These are phyloP conservation scores for Fusarium veterinarium DNA, from an alignment of 2,329 filamentous ascomycete species.

Conservation along the genomic window DNA sequence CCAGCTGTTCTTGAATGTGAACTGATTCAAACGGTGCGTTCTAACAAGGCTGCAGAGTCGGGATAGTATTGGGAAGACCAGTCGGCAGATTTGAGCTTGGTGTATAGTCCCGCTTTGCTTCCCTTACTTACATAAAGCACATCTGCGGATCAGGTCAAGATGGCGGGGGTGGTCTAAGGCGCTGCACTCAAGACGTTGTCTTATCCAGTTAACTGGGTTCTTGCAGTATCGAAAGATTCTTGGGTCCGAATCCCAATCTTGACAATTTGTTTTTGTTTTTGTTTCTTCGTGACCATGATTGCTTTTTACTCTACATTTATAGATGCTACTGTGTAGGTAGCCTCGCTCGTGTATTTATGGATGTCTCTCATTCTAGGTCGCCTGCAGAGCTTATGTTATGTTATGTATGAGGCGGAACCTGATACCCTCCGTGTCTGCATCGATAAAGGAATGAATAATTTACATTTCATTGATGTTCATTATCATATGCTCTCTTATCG, in stretches of 20 bases:
- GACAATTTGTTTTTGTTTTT: not conserved
- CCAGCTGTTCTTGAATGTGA: not conserved
- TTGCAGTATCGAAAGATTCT: slow-evolving; percentile 1
- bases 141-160: not conserved
- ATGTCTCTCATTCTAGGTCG: not conserved
- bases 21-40: not conserved
- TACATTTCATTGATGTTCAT: not conserved
- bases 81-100: accelerated
- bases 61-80: accelerated
- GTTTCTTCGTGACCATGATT: accelerated
- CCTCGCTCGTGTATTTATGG: too few relatives aligned
- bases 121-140: not conserved
- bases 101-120: accelerated
- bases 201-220: not conserved
- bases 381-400: not conserved
- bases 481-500: not conserved
- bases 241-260: not conserved
- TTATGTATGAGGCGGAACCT: not conserved
- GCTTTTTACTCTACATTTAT: not conserved
- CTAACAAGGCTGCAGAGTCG: too few relatives aligned
- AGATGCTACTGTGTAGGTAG: not conserved
- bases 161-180: not conserved
- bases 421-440: not conserved
- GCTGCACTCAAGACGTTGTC: not conserved
- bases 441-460: too few relatives aligned